phyloP scores from a whole-genome alignment of 805 yeast genomes.

The Candida khao-thaluensis region DNA sequence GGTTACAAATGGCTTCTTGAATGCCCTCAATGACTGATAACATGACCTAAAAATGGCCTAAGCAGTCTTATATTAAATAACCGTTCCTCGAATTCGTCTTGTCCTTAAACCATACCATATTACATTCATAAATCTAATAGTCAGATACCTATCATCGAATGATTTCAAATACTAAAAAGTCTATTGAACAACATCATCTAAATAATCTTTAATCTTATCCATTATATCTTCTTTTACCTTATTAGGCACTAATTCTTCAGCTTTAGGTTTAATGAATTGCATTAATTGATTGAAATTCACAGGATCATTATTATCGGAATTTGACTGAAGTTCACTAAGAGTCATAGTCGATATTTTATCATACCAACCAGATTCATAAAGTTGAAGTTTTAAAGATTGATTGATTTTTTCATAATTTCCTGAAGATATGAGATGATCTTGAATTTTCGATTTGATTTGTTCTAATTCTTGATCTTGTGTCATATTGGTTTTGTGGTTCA shows the following conservation, averaged over 20 bases:
- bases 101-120: too few species aligned
- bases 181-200: constrained; percentile 41
- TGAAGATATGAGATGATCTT: constrained; percentile 65
- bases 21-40: too few species aligned
- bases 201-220: constrained; percentile 55
- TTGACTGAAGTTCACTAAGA: constrained; percentile 41
- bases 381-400: constrained; percentile 56
- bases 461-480: constrained; percentile 36
- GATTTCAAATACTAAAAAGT: too few species aligned
- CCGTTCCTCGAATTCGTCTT: too few species aligned
- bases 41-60: too few species aligned
- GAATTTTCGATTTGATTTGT: constrained; percentile 59
- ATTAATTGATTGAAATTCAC: constrained; percentile 55
- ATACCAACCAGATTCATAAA: constrained; percentile 83
- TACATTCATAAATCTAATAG: too few species aligned
- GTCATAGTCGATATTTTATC: constrained; percentile 69
- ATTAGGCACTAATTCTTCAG: constrained; percentile 69
- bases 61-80: too few species aligned
- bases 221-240: constrained; percentile 60
- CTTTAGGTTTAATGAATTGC: constrained; percentile 58
- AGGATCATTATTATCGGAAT: constrained; percentile 13
- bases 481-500: constrained; percentile 10
- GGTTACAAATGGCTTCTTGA: too few species aligned
- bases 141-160: too few species aligned
- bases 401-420: constrained; percentile 82